Percentiles rank a stretch among this genome's conserved stretches.
Conservation (phyloP, 805 yeast species). For the Yarrowia sp. region DNA sequence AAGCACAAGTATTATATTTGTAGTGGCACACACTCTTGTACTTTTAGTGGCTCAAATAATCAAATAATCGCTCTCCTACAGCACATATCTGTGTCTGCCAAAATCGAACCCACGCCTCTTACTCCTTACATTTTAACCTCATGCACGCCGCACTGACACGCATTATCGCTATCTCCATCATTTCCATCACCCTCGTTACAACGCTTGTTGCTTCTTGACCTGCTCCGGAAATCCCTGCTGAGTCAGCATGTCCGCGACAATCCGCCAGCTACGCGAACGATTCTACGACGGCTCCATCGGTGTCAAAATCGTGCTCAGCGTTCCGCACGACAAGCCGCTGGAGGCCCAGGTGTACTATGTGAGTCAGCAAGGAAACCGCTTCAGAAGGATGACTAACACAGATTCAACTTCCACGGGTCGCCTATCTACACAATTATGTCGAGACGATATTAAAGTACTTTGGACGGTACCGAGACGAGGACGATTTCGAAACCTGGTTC, state of each 20-base stretch:
- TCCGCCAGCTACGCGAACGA: slow-evolving; percentile 14
- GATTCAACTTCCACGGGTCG: slow-evolving; percentile 5
- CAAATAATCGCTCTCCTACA: no score
- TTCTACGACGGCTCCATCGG: slow-evolving; percentile 8
- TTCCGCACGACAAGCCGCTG: background rate
- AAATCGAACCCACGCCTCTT: background rate
- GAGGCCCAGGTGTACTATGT: slow-evolving; percentile 4
- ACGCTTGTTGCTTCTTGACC: no score
- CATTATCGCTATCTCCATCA: background rate
- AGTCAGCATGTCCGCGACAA: slow-evolving; percentile 17
- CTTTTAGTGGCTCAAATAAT: background rate
- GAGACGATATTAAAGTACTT: slow-evolving; percentile 7
- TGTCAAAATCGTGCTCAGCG: slow-evolving; percentile 16
- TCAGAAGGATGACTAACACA: background rate
- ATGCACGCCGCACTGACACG: slow-evolving; percentile 14
- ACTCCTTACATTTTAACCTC: no score
- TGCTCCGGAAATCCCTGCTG: no score
- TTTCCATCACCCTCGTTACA: background rate
- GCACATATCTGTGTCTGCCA: no score
- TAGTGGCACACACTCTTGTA: no score
- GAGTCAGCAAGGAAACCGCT: background rate
- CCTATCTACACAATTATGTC: slow-evolving; percentile 10
- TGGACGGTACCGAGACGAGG: slow-evolving; percentile 6
- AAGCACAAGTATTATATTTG: no score
- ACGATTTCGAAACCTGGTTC: slow-evolving; percentile 53